These are phyloP conservation scores for Fusarium sp. DNA, from an alignment of 2,329 filamentous ascomycete species.

Conservation along the genomic window DNA sequence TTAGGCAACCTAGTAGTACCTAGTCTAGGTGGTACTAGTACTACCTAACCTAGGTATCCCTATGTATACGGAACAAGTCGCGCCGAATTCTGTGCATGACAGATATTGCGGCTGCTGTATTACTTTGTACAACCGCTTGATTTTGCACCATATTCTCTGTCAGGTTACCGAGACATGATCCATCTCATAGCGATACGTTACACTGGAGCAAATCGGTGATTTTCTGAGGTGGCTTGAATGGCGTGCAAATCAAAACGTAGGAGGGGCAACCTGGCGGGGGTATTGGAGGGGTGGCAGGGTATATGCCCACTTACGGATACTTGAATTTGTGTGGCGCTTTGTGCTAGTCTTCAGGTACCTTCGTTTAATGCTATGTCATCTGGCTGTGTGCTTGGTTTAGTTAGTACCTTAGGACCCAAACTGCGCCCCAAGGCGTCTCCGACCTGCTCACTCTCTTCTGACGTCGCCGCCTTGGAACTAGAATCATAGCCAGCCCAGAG, in stretches of 20 bases:
- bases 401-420: conserved; percentile 41
- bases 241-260: conserved; percentile 40
- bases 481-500: conserved; percentile 19
- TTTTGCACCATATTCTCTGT: conserved; percentile 22
- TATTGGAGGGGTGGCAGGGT: conserved; percentile 25
- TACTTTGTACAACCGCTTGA: conserved; percentile 24
- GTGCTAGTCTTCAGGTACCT: conserved; percentile 20
- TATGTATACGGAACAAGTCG: too few species aligned
- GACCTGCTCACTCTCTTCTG: conserved; percentile 39
- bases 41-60: too few species aligned
- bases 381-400: conserved; percentile 33
- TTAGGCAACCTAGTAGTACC: too few species aligned
- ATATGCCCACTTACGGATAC: conserved; percentile 29
- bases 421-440: conserved; percentile 47
- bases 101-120: conserved; percentile 10
- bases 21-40: too few species aligned
- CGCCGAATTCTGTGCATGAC: not conserved
- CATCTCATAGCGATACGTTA: conserved; percentile 23
- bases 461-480: conserved; percentile 43
- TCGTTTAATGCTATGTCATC: conserved; percentile 44
- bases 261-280: conserved; percentile 50
- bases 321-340: not conserved
- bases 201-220: conserved; percentile 38
- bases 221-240: conserved; percentile 33
- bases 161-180: conserved; percentile 28